A percentile compares a stretch with the other conserved stretches of the same genome.
These are phyloP conservation scores for Moniliophthora roreri DNA, from an alignment of 1,284 basidiomycete species.

Conservation along the genomic window DNA sequence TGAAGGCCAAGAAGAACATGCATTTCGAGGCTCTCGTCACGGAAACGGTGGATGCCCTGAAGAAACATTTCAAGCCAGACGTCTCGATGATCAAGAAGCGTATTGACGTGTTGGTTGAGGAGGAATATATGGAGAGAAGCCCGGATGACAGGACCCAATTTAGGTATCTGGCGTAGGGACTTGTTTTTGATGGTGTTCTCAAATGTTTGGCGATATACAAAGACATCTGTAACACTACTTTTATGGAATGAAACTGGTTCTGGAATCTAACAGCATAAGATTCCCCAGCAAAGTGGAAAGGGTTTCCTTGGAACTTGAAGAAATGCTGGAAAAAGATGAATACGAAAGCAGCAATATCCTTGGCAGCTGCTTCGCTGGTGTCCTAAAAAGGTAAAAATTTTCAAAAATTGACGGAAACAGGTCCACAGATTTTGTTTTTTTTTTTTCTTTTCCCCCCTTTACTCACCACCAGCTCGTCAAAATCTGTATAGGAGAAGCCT, in stretches of 20 bases:
- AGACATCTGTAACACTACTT: too few relatives aligned
- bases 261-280: slow-evolving; percentile 64
- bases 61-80: slow-evolving; percentile 73
- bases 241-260: too few relatives aligned
- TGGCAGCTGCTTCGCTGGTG: slow-evolving; percentile 52
- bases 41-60: slow-evolving; percentile 79
- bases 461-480: slow-evolving; percentile 66
- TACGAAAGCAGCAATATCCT: slow-evolving; percentile 55
- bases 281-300: slow-evolving; percentile 74
- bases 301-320: slow-evolving; percentile 46
- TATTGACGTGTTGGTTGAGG: slow-evolving; percentile 80
- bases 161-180: slow-evolving; percentile 70
- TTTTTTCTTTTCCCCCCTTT: too few relatives aligned
- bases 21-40: slow-evolving; percentile 77
- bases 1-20: slow-evolving; percentile 88
- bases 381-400: slow-evolving; percentile 19
- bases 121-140: slow-evolving; percentile 83
- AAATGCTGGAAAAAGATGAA: slow-evolving; percentile 62
- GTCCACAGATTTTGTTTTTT: too few relatives aligned
- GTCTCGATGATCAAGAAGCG: slow-evolving; percentile 82
- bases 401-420: too few relatives aligned
- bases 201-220: too few relatives aligned
- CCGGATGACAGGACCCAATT: slow-evolving; percentile 70
- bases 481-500: slow-evolving; percentile 76
- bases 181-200: too few relatives aligned